Evolutionary conservation across 2,329 filamentous ascomycete species (phyloP).

Genomic region (Aspergillus ochraceus): DNA sequence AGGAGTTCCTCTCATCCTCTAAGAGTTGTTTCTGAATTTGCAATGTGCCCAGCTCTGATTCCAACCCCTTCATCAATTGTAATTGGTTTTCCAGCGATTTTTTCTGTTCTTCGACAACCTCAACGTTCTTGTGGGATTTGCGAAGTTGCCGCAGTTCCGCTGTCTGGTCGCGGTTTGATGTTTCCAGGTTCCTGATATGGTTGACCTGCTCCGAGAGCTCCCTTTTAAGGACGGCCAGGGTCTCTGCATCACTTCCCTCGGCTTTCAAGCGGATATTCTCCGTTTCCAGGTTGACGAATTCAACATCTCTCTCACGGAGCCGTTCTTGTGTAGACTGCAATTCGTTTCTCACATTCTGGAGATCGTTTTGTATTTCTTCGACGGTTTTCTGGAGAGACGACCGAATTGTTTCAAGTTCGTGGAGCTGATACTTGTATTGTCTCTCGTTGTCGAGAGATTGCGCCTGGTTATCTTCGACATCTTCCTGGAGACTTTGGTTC

Average conservation of each 20-base stretch:
- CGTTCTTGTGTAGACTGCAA: constrained; percentile 64
- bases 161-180: constrained; percentile 74
- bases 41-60: constrained; percentile 75
- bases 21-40: constrained; percentile 80
- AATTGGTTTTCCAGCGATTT: constrained; percentile 75
- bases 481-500: constrained; percentile 72
- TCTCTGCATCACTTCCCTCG: constrained; percentile 82
- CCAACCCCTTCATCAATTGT: constrained; percentile 69
- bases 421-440: constrained; percentile 59
- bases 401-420: constrained; percentile 63
- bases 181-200: constrained; percentile 85
- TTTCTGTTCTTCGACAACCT: constrained; percentile 95
- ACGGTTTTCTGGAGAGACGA: constrained; percentile 58
- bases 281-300: constrained; percentile 74
- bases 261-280: constrained; percentile 83
- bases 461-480: constrained; percentile 78
- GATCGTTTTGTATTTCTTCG: constrained; percentile 51
- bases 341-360: constrained; percentile 58
- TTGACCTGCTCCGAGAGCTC: constrained; percentile 88
- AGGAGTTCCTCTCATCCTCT: constrained; percentile 83
- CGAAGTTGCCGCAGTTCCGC: constrained; percentile 79
- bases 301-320: constrained; percentile 66
- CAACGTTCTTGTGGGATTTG: constrained; percentile 79
- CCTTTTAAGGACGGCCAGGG: constrained; percentile 77
- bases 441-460: constrained; percentile 69